Conservation (phyloP, 148 eudicot genomes). For the Fagopyrum tataricum region DNA sequence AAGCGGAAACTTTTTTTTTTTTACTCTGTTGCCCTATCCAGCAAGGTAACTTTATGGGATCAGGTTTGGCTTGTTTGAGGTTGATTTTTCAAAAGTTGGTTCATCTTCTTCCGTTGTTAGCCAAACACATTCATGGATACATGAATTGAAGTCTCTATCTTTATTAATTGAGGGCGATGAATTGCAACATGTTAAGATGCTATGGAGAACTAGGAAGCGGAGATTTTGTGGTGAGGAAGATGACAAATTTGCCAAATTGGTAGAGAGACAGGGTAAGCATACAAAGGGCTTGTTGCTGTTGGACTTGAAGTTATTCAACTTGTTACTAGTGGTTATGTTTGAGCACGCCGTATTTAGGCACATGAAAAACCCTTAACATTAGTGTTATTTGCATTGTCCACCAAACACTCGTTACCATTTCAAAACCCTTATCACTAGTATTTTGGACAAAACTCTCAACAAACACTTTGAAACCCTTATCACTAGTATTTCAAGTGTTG, state of each 20-base stretch:
- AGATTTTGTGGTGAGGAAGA: not conserved
- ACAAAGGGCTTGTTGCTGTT: not conserved
- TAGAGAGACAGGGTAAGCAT: not conserved
- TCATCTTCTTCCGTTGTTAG: not conserved
- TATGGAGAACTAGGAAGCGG: not conserved
- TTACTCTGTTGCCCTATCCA: too few relatives aligned
- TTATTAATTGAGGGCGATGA: not conserved
- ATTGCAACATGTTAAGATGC: not conserved
- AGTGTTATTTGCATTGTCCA: too few relatives aligned
- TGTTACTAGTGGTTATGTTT: not conserved
- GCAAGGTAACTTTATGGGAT: too few relatives aligned
- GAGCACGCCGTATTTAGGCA: too few relatives aligned
- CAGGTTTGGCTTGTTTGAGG: not conserved
- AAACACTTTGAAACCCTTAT: too few relatives aligned
- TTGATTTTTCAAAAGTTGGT: too few relatives aligned
- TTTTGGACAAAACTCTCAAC: too few relatives aligned
- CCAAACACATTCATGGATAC: not conserved
- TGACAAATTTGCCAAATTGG: slow-evolving; percentile 1
- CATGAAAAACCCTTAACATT: too few relatives aligned
- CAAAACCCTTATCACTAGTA: too few relatives aligned
- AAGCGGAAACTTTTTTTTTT: too few relatives aligned
- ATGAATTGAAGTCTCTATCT: not conserved
- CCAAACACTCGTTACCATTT: too few relatives aligned
- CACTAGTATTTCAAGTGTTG: too few relatives aligned
- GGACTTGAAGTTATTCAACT: not conserved